Base-by-base conservation (phyloP, 495 filamentous ascomycete genomes). In the Xylaria scruposa region DNA sequence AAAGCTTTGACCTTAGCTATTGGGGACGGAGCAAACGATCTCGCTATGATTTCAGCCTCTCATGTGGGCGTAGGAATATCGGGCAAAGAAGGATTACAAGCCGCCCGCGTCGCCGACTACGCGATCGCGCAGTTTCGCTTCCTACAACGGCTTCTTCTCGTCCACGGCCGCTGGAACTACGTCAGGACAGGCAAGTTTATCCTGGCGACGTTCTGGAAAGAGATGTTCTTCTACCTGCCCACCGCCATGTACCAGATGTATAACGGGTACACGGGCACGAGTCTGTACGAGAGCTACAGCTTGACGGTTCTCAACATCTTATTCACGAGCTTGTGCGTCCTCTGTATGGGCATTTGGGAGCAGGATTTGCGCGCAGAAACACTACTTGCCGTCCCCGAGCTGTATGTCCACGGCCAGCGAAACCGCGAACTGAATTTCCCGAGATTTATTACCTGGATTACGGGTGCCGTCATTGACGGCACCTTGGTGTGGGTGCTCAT, bases 151-250 rank as follows among this genome's bases (percentile, higher is more conserved):
- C 83, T 97, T n/a, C 86, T 97, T 33, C 88, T 97, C 7, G 94
- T 97, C 24, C 94, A 97, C 76, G 94, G 94, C 47, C 89, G 94
- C 15, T 97, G 94, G 94, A 96, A 97, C 78, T 97, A 97, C 76
- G 87, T 93, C 72, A 87, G 94, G n/a, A 93, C 91, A 4, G 94
- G 90, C 83, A 94, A 94, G 78, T 97, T 97, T 80, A 93, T 93
- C 4, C 87, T 97, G 1, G 91, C 90, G 17, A 97, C 94, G 2
- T 97, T 97, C 79, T 97, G 94, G 93, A 97, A 97, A 74, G 87
- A 89, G 63, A 81, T 87, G 62, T 78, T 86, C 60, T 97, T 97
- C 82, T 97, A 97, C 82, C 85, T 97, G 21, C 92, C 93, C 2
- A 94, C 97, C 80, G 94, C 94, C 7, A 88, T 95, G 44, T 97